phyloP scores from a whole-genome alignment of 129 eudicot genomes.

The Escallonia herrerae region DNA sequence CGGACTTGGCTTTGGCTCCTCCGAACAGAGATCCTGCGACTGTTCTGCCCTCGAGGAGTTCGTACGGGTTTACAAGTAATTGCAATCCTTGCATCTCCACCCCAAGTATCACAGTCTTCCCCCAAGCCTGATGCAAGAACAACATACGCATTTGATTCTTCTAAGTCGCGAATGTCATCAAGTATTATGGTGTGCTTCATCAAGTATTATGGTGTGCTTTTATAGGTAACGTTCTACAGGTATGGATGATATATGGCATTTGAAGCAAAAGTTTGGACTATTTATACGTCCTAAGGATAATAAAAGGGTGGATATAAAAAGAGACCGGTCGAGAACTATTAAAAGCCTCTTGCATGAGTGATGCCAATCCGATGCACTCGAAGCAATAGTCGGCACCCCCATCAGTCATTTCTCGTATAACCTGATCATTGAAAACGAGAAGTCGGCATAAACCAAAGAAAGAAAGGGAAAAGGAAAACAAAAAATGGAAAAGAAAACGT shows the following conservation, averaged over 20 bases:
- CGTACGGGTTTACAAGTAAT: conserved; percentile 15
- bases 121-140: conserved; percentile 23
- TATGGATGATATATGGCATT: no score
- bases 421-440: neutral
- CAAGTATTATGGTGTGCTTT: no score
- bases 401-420: conserved; percentile 33
- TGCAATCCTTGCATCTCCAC: conserved; percentile 24
- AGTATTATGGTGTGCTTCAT: no score
- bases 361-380: conserved; percentile 35
- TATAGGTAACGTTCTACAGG: no score
- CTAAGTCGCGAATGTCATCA: no score
- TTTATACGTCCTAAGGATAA: no score
- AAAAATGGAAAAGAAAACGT: no score
- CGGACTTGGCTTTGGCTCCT: conserved; percentile 32
- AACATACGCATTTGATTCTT: neutral
- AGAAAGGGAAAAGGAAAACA: no score
- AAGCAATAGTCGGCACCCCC: conserved; percentile 46
- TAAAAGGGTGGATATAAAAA: neutral
- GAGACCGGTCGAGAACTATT: conserved; percentile 19
- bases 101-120: conserved; percentile 35
- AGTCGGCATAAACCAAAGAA: no score
- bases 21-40: conserved; percentile 25
- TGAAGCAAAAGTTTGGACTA: no score
- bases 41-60: conserved; percentile 20
- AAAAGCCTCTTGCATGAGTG: conserved; percentile 38